Evolutionary conservation across 352 stramenopile species (phyloP), one percentile per base, ranked within the genome.

Genomic region (Pilasporangium apinafurcum): DNA sequence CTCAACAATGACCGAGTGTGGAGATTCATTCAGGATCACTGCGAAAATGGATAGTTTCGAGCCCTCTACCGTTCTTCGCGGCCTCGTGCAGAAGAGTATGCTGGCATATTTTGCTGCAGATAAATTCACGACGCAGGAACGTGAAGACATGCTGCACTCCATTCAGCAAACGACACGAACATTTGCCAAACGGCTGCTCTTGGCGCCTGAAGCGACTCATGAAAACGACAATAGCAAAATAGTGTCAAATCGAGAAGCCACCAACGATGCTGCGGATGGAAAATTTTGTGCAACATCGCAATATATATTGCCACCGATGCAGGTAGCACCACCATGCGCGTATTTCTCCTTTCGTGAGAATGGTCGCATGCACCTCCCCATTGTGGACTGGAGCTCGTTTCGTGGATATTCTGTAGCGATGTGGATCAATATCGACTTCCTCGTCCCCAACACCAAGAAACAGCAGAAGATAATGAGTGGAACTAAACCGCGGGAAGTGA

Each of bases 351-450:
- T 92, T 29, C 65, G 42, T 4, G 68, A 69, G 13, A 83, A 74
- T 20, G 70, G 76, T 12, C 56, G 61, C n/a, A 80, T 93, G 65
- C 62, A 83, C 35, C 50, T 93, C 22, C 82, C 82, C 4, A 69
- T 86, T 18, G 61, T 93, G 25, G 74, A 89, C 50, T 93, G 82
- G 82, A 65, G 59, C 14, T 62, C 67, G 14, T 93, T 93, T 48
- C 74, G 82, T 20, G 78, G 78, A 0, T 93, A 89, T 53, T 81
- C 82, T 4, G 61, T 93, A 20, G 72, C 74, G 27, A 29, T 93
- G 18, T 93, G 82, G 82, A 57, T 91, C 29, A 70, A 79, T 32
- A 51, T 85, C 12, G 63, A 68, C 24, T 74, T 74, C 33, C 25
- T 47, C 5, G 20, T 24, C 21, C 8, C 9, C 26, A 53, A 31